Evolutionary conservation across 192 early-diverging fungal genomes (phyloP).

Genomic region (Thoreauomyces humboldtii): DNA sequence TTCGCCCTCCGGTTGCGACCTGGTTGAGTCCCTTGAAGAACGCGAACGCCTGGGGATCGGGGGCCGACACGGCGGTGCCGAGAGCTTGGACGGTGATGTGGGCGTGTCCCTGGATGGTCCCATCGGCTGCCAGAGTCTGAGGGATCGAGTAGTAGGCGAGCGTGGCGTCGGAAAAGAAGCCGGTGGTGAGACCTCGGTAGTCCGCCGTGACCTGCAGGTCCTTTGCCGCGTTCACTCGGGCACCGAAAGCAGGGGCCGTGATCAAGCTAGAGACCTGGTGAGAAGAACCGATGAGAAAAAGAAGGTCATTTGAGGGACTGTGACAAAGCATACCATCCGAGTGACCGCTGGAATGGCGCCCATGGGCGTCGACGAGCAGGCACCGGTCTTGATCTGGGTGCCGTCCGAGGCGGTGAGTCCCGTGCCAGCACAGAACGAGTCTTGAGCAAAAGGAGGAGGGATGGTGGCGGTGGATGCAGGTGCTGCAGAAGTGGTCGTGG

Average conservation of each 20-base stretch:
- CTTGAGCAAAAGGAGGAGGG: slow-evolving; percentile 4
- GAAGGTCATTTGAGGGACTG: background rate
- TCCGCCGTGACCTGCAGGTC: slow-evolving; percentile 26
- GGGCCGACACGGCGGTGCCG: slow-evolving; percentile 11
- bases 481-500: slow-evolving; percentile 32
- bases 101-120: slow-evolving; percentile 44
- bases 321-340: slow-evolving; percentile 30
- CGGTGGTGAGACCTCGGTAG: slow-evolving; percentile 35
- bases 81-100: slow-evolving; percentile 43
- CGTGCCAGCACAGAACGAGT: slow-evolving; percentile 9
- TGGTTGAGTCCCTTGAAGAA: slow-evolving; percentile 48
- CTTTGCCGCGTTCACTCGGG: slow-evolving; percentile 25
- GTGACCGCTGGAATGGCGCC: slow-evolving; percentile 33
- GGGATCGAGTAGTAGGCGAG: slow-evolving; percentile 34
- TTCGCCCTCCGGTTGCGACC: slow-evolving; percentile 24
- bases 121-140: slow-evolving; percentile 40
- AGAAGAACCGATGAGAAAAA: background rate
- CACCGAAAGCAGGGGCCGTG: slow-evolving; percentile 28
- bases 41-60: slow-evolving; percentile 28
- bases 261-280: slow-evolving; percentile 31
- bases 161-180: slow-evolving; percentile 40
- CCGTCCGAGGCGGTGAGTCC: slow-evolving; percentile 29
- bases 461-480: background rate
- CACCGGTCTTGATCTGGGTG: slow-evolving; percentile 33
- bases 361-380: slow-evolving; percentile 27